phyloP scores from a whole-genome alignment of 805 yeast species.

The Babjeviella inositovora region DNA sequence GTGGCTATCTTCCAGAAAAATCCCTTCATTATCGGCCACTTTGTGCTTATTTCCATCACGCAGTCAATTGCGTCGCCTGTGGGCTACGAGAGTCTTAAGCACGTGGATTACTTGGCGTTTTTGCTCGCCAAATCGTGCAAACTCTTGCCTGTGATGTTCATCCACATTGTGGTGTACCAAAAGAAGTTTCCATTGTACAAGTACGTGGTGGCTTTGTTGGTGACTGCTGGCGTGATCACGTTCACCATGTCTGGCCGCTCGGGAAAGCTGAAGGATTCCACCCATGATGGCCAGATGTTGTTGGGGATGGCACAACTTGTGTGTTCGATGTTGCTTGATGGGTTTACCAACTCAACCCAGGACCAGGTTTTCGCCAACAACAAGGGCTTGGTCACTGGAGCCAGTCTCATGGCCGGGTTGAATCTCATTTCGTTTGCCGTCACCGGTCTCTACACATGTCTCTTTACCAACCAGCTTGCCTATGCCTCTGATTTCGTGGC shows the following conservation, averaged over 20 bases:
- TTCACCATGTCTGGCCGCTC: constrained; percentile 45
- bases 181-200: constrained; percentile 62
- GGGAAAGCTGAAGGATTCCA: constrained; percentile 6
- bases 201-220: constrained; percentile 59
- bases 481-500: constrained; percentile 31
- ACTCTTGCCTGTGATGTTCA: constrained; percentile 83
- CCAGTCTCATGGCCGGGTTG: constrained; percentile 69
- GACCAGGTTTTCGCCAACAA: constrained; percentile 57
- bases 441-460: constrained; percentile 29
- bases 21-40: constrained; percentile 11
- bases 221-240: constrained; percentile 68
- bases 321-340: constrained; percentile 66
- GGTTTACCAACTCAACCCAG: constrained; percentile 86
- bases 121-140: constrained; percentile 88
- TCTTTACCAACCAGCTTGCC: constrained; percentile 29
- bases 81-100: constrained; percentile 60
- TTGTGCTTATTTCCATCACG: constrained; percentile 45
- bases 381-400: constrained; percentile 44
- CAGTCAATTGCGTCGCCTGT: constrained; percentile 76
- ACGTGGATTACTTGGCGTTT: constrained; percentile 76
- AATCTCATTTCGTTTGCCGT: constrained; percentile 24
- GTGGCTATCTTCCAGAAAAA: constrained; percentile 15
- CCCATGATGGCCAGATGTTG: constrained; percentile 21
- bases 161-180: constrained; percentile 58
- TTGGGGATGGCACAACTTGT: constrained; percentile 48